Conservation (phyloP, 805 yeast species). For the Ogataea parapolymorpha region DNA sequence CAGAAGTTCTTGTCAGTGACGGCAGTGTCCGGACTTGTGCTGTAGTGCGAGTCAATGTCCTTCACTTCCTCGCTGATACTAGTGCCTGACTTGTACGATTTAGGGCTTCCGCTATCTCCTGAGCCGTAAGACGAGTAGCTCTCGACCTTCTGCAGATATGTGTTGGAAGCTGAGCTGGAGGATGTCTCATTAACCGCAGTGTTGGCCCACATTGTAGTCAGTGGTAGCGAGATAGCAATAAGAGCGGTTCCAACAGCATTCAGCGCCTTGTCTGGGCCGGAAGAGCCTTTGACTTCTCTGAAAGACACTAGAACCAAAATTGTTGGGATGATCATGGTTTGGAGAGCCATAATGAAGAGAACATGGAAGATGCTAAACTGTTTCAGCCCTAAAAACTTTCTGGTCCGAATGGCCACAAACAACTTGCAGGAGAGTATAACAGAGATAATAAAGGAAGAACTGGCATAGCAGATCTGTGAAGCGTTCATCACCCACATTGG, state of each 20-base stretch:
- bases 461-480: slow-evolving; percentile 62
- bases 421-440: slow-evolving; percentile 63
- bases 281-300: slow-evolving; percentile 34
- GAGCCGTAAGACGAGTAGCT: slow-evolving; percentile 15
- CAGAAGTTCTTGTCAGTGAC: slow-evolving; percentile 26
- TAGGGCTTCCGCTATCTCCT: slow-evolving; percentile 11
- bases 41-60: slow-evolving; percentile 14
- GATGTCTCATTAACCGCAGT: slow-evolving; percentile 50
- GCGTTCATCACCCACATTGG: slow-evolving; percentile 44
- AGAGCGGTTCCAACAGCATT: slow-evolving; percentile 56
- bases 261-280: slow-evolving; percentile 33
- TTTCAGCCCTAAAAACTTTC: slow-evolving; percentile 73
- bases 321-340: slow-evolving; percentile 79
- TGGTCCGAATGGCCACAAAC: slow-evolving; percentile 60
- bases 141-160: slow-evolving; percentile 20
- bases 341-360: slow-evolving; percentile 73
- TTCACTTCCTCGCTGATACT: slow-evolving; percentile 11
- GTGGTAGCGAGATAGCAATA: slow-evolving; percentile 70
- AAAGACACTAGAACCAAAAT: slow-evolving; percentile 56
- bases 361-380: slow-evolving; percentile 84
- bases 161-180: slow-evolving; percentile 38
- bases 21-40: slow-evolving; percentile 18
- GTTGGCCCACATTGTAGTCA: slow-evolving; percentile 87
- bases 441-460: slow-evolving; percentile 63
- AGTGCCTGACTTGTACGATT: slow-evolving; percentile 8